Base-by-base conservation (phyloP, 2,329 filamentous ascomycete genomes). In the Colletotrichum musicola region DNA sequence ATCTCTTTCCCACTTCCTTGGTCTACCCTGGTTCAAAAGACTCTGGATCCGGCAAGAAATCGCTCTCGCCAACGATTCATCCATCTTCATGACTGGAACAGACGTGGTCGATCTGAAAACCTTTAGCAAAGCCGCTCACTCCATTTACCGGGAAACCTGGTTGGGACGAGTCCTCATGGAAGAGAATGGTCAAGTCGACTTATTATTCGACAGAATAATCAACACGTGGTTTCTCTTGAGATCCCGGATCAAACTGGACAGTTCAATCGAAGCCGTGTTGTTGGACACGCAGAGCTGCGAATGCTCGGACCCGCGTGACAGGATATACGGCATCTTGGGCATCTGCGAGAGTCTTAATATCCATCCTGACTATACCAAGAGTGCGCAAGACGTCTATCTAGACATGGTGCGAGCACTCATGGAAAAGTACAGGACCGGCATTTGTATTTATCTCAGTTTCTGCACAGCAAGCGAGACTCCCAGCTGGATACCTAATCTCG, bases 311-410 rank as follows among this genome's bases (percentile, higher is more conserved):
- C 54, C 35, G 40, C 20, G 54, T 9, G 54, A 57, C 38, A 57
- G 16, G 20, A 18, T 57, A 14, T 57, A 57, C 16, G 54, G 54
- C 0, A 46, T 57, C 9, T 4, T 44, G 7, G 38, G 54, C 6
- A 16, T 57, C 6, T 38, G 14, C 3, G 0, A n/a, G 0, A 1
- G 1, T 0, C 4, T 44, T 0, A 4, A n/a, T 2, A 20, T 57
- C 2, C 13, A 30, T 6, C 54, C 54, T 0, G 7, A 30, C 38
- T 57, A 57, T 0, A 47, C 44, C 44, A 47, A 20, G 9, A 20
- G 44, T 18, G n/a, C 9, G 6, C 14, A n/a, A 9, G 44, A 47
- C 44, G 44, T 47, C 9, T 47, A 47, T 9, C 4, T 47, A 3
- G n/a, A 18, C n/a, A 0, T 20, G 44, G 16, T 47, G 6, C 44